Conservation (phyloP, 140 eudicot genomes). For the Eryngium alpinum region DNA sequence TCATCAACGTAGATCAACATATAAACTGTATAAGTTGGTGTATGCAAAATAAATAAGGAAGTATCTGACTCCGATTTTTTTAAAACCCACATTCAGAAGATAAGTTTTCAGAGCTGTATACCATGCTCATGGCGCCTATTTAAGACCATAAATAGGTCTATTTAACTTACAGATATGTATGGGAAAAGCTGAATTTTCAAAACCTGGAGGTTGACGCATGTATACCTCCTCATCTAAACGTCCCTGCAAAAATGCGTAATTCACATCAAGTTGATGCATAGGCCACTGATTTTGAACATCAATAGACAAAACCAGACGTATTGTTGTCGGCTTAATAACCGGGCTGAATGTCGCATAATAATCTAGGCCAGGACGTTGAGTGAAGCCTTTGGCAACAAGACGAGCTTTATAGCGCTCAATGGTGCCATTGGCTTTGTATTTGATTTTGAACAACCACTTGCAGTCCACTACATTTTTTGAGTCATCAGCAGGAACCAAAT, state of each 20-base stretch:
- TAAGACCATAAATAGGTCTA: constrained; percentile 1
- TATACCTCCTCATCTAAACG: neutral
- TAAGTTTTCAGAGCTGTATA: neutral
- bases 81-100: too few relatives aligned
- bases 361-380: neutral
- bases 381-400: constrained; percentile 5
- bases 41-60: too few relatives aligned
- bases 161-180: neutral
- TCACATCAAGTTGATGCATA: constrained; percentile 4
- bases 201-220: constrained; percentile 1
- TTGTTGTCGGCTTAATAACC: neutral
- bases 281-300: neutral
- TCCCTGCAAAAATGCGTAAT: constrained; percentile 1
- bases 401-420: neutral
- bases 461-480: neutral
- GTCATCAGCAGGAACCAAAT: neutral
- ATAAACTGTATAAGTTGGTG: too few relatives aligned
- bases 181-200: neutral
- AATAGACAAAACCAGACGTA: neutral
- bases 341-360: neutral
- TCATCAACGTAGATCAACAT: too few relatives aligned
- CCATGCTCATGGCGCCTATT: constrained; percentile 4
- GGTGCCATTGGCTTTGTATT: neutral
- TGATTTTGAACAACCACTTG: constrained; percentile 12
- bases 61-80: too few relatives aligned